Percentiles rank a stretch among this genome's conserved stretches.
Conservation (phyloP, 805 yeast genomes). For the Wickerhamiella dianesei region DNA sequence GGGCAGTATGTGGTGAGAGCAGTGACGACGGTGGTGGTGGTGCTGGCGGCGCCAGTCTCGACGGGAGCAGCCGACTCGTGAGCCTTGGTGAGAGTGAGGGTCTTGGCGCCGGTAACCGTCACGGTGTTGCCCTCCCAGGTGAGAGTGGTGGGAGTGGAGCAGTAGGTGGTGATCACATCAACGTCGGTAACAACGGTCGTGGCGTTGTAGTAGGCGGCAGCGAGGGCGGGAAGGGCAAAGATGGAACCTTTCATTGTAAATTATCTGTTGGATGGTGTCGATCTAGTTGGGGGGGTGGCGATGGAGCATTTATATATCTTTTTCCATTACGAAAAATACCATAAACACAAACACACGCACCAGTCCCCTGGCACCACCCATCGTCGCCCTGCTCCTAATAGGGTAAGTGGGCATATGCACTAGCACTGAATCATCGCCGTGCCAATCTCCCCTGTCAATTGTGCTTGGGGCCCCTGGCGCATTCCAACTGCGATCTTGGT, state of each 20-base stretch:
- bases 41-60: neutral
- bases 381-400: neutral
- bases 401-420: neutral
- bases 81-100: neutral
- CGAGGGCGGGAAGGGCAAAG: neutral
- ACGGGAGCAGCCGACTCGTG: neutral
- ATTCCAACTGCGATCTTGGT: too few species aligned
- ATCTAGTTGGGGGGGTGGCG: neutral
- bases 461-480: neutral
- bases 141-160: neutral
- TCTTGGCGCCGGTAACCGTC: neutral
- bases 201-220: neutral
- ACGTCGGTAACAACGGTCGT: neutral
- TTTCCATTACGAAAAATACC: neutral
- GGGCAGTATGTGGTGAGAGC: conserved; percentile 14
- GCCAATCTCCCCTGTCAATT: too few species aligned
- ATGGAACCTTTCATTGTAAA: neutral
- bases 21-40: conserved; percentile 5
- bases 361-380: neutral
- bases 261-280: neutral
- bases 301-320: neutral
- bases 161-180: neutral
- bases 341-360: neutral
- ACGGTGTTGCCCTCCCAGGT: neutral
- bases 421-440: neutral